Base-by-base conservation (phyloP, 169 alveolate species). In the Cryptosporidium ryanae region DNA sequence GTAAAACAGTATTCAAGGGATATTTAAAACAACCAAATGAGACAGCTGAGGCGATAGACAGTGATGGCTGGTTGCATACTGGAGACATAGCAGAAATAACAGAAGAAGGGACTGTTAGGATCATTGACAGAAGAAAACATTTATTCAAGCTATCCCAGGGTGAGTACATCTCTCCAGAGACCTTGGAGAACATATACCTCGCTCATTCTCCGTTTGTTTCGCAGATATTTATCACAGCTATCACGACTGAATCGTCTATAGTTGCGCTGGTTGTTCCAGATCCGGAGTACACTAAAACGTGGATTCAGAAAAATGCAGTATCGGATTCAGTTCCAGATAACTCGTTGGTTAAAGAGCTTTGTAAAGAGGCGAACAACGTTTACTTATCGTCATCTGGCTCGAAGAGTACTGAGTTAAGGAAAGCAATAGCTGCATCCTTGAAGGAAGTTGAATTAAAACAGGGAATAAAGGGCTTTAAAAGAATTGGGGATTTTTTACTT, bases 141-240 rank as follows among this genome's bases (percentile, higher is more conserved):
- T 93, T 97, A 44, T 97, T 97, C 91, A 97, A 97, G 82, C 92
- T 97, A 21, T 92, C 97, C 25, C 97, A 97, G 90, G 99, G 99
- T 44, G 99, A 97, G 70, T 97, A 97, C 82, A 94, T 97, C 38
- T 97, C 98, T 31, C 99, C 99, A n/a, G 99, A 95, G 46, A 94
- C 95, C 64, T 84, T 95, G 18, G 98, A 97, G 91, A 90, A 87
- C 54, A 83, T 94, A 54, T 96, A 96, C 84, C 57, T 50, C 27
- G 91, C 92, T 67, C 89, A 90, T 25, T 44, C 54, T 57, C 91
- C 84, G 25, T 84, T 94, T 59, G 89, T 49, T 90, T 89, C 70
- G 55, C 82, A 63, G 82, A 92, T 84, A 90, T 92, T 31, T 82
- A 92, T 90, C 93, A 94, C 65, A 90, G 93, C 90, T 71, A 93